A percentile compares a stretch with the other conserved stretches of the same genome.
These are phyloP conservation scores for Hymenoscyphus linearis DNA, from an alignment of 2,329 filamentous ascomycete genomes.

Conservation along the genomic window DNA sequence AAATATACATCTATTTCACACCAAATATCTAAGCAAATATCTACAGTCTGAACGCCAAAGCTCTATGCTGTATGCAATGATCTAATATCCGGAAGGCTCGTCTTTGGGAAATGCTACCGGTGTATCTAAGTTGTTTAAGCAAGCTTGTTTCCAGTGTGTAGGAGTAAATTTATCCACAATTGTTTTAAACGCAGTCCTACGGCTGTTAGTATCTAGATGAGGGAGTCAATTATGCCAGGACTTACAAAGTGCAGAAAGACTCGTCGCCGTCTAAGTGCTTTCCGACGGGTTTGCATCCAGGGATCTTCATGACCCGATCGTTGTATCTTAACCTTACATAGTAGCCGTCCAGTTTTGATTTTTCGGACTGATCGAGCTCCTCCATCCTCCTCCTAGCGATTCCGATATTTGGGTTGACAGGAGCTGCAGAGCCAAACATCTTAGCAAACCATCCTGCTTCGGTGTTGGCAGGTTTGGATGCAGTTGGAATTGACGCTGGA, in stretches of 20 bases:
- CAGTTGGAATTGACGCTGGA: constrained; percentile 15
- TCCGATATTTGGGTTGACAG: constrained; percentile 30
- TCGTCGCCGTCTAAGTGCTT: constrained; percentile 85
- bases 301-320: constrained; percentile 73
- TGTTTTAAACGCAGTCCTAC: constrained; percentile 78
- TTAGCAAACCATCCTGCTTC: constrained; percentile 24
- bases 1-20: background rate
- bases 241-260: constrained; percentile 83
- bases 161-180: constrained; percentile 91
- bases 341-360: constrained; percentile 61
- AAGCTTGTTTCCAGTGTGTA: constrained; percentile 66
- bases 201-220: background rate
- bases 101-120: constrained; percentile 28
- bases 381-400: constrained; percentile 57
- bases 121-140: constrained; percentile 49
- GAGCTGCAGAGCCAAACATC: constrained; percentile 19
- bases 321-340: constrained; percentile 92
- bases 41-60: background rate
- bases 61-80: background rate
- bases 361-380: constrained; percentile 53
- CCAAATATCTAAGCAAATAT: background rate
- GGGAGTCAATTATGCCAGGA: constrained; percentile 10
- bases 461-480: constrained; percentile 4
- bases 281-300: constrained; percentile 69
- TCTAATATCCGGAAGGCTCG: constrained; percentile 32